Evolutionary conservation across 2,329 filamentous ascomycete genomes (phyloP), one percentile per base, ranked within the genome.

Genomic region (Xylaria sp.): DNA sequence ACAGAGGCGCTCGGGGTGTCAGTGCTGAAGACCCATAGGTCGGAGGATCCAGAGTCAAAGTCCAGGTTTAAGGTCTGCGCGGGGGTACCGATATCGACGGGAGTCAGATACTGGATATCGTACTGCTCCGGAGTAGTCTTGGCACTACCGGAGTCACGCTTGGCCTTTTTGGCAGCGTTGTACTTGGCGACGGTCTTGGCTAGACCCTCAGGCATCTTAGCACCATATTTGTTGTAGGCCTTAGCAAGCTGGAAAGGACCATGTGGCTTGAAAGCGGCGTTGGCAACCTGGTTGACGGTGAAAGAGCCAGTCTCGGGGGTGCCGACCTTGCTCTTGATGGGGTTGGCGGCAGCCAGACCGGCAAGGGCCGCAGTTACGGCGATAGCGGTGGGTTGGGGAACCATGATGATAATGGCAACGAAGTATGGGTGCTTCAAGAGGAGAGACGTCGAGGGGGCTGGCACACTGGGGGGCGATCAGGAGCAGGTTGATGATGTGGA

Each of bases 11-110:
- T 65, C 1, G 60, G 31, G 29, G 75, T 72, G 56, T 74, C 69
- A 27, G 69, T 73, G 69, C 73, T 76, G 72, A 78, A 78, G 42
- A 78, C 77, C 76, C 76, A 78, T 9, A 78, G 71, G 56, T 79
- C 77, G 13, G 77, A 76, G n/a, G 77, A 78, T 27, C 77, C 77
- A 2, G 77, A 74, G 69, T 79, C 77, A 65, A 79, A 76, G 68
- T 78, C 77, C 0, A 78, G 69, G 71, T 77, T 77, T 25, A 78
- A 69, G n/a, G 61, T 65, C 74, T 78, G 74, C 17, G 74, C 70
- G n/a, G 76, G 76, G 5, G 75, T 78, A 45, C 77, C 77, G 57
- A 78, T 77, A 15, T 68, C 60, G 42, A 78, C 75, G 45, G 76
- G 75, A 25, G 73, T 74, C 49, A 77, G 57, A 65, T 78, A 78